Conservation (phyloP, 1,139 yeast species). For the Magnusiomyces ingens region DNA sequence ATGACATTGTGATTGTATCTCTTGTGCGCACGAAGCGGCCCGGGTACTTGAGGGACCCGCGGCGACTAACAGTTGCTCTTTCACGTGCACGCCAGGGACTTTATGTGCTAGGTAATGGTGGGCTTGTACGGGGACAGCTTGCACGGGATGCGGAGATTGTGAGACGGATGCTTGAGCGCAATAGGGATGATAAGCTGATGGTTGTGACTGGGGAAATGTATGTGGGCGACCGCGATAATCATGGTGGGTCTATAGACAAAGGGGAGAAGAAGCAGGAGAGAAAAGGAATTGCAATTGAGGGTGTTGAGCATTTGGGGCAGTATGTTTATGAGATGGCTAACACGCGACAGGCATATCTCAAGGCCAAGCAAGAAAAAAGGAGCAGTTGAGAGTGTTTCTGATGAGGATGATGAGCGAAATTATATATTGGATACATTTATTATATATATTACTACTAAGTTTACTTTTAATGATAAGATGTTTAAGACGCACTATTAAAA, state of each 20-base stretch:
- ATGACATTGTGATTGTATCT: constrained; percentile 33
- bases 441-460: too few relatives aligned
- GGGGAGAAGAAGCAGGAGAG: constrained; percentile 6
- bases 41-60: constrained; percentile 25
- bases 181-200: constrained; percentile 22
- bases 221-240: constrained; percentile 10
- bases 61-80: constrained; percentile 27
- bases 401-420: too few relatives aligned
- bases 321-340: constrained; percentile 36
- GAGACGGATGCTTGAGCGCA: constrained; percentile 13
- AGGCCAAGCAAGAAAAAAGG: too few relatives aligned
- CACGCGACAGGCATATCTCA: constrained; percentile 14
- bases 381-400: too few relatives aligned
- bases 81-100: constrained; percentile 34
- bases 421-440: too few relatives aligned
- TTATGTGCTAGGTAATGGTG: constrained; percentile 32
- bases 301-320: constrained; percentile 34
- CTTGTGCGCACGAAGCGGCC: constrained; percentile 24
- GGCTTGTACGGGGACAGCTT: constrained; percentile 17
- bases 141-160: constrained; percentile 18
- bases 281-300: constrained; percentile 28
- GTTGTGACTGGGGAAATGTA: constrained; percentile 34
- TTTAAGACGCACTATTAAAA: too few relatives aligned
- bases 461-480: too few relatives aligned
- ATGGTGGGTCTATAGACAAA: not conserved